Conservation (phyloP, 2,329 filamentous ascomycete genomes). For the Monosporascus sp. region DNA sequence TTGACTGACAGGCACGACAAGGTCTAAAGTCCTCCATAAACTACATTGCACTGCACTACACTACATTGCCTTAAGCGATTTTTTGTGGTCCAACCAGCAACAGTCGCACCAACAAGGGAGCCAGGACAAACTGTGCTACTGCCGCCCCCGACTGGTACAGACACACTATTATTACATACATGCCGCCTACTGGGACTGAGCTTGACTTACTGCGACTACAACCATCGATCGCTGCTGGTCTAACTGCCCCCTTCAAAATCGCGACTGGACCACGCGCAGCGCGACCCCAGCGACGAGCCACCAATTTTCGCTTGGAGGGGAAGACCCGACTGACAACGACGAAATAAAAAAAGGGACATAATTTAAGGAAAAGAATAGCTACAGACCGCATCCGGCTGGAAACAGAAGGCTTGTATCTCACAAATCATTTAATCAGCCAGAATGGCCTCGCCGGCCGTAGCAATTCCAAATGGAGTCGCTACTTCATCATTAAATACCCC, state of each 20-base stretch:
- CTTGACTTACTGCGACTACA: no score
- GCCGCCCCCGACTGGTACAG: no score
- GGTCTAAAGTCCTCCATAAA: no score
- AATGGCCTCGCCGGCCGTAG: slow-evolving; percentile 26
- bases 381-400: background rate
- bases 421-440: slow-evolving; percentile 3
- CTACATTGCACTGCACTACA: no score
- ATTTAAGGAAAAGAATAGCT: background rate
- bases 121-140: slow-evolving; percentile 6
- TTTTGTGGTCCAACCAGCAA: background rate
- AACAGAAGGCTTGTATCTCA: background rate
- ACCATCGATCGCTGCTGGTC: no score
- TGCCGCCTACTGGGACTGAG: no score
- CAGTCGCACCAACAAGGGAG: slow-evolving; percentile 15
- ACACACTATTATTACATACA: no score
- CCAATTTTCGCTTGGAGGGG: background rate
- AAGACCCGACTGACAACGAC: background rate
- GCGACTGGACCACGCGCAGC: slow-evolving; percentile 1
- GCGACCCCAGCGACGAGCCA: background rate
- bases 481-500: slow-evolving; percentile 10
- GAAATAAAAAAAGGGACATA: background rate
- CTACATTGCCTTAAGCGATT: no score
- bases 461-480: slow-evolving; percentile 21
- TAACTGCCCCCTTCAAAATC: slow-evolving; percentile 3
- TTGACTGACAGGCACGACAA: no score